Base-by-base conservation (phyloP, 2,329 filamentous ascomycete genomes). In the Coccinonectria pachysandricola region DNA sequence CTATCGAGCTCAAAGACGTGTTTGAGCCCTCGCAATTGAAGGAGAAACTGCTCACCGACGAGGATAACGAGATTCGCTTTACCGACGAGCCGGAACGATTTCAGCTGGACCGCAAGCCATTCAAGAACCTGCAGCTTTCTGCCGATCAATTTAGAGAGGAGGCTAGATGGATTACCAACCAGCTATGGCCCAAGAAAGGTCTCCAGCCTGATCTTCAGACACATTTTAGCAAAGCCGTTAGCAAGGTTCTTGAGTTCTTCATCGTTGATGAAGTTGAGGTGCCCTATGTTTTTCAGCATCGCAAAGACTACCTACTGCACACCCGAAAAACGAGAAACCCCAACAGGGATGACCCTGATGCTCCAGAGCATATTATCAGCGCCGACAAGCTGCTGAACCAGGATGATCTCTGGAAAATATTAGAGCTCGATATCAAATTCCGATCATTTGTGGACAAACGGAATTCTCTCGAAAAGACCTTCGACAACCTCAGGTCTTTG, bases 231-330 rank as follows among this genome's bases (percentile, higher is more conserved):
- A 82, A 82, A 44, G 83, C 88, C 5, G 79, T 98, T 28, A 77
- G 78, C 42, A 93, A 94, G 54, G 87, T 96, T 8, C 68, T 98
- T 19, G 84, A 95, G 46, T 95, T 96, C 50, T 85, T 98, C 56
- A 84, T 94, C 26, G 75, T 88, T 4, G 87, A 96, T 39, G 84
- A 93, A 42, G 85, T 88, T 43, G 91, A 98, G 54, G 86, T 95
- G 2, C 88, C 91, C 0, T 98, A 94, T 53, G 91, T 98, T 42
- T 95, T 95, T 55, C 88, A 95, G 53, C 91, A 98, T 49, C 84
- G 91, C 35, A 94, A 95, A 56, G 91, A 98, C 53, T 98, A 96
- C 49, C 70, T 98, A 21, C 92, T 98, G 30, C 85, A 96, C 47
- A 81, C 82, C 13, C 79, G 78, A 39, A 86, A 83, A 48, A 68